These are phyloP conservation scores for Pezicula neosporulosa DNA, from an alignment of 2,329 filamentous ascomycete species.

Conservation along the genomic window DNA sequence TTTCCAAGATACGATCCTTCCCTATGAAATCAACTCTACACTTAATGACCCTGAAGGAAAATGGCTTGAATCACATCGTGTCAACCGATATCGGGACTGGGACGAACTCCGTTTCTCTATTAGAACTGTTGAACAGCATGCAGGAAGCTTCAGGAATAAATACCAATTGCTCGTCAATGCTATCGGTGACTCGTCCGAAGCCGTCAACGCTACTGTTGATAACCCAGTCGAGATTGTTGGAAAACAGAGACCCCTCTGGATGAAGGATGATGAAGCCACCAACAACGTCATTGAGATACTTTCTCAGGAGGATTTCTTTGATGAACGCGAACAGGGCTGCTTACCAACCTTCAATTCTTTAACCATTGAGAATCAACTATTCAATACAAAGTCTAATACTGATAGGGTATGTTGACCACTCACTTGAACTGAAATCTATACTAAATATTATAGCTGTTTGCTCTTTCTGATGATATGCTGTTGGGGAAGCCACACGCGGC, in stretches of 20 bases:
- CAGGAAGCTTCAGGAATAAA: constrained; percentile 36
- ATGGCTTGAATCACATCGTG: constrained; percentile 37
- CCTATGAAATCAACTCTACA: constrained; percentile 36
- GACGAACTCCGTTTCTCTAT: constrained; percentile 41
- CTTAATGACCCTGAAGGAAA: constrained; percentile 37
- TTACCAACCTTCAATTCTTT: constrained; percentile 42
- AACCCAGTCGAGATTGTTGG: constrained; percentile 21
- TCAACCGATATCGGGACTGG: constrained; percentile 42
- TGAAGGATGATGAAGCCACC: constrained; percentile 30
- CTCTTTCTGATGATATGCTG: constrained; percentile 42
- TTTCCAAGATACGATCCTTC: constrained; percentile 32
- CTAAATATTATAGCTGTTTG: constrained; percentile 29
- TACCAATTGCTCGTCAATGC: constrained; percentile 41
- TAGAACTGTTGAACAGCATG: constrained; percentile 37
- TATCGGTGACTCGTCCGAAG: constrained; percentile 21
- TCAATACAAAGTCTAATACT: constrained; percentile 36
- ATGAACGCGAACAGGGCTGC: constrained; percentile 32
- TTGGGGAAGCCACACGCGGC: constrained; percentile 37
- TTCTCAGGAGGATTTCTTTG: constrained; percentile 39
- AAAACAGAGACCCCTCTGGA: constrained; percentile 34
- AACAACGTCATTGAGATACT: constrained; percentile 32
- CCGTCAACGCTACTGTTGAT: constrained; percentile 10
- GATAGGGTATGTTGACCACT: constrained; percentile 20
- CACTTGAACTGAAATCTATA: not conserved
- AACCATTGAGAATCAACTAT: constrained; percentile 39